phyloP scores from a whole-genome alignment of 225 moss, liverwort and hornwort species.

The Pleurozium schreberi region DNA sequence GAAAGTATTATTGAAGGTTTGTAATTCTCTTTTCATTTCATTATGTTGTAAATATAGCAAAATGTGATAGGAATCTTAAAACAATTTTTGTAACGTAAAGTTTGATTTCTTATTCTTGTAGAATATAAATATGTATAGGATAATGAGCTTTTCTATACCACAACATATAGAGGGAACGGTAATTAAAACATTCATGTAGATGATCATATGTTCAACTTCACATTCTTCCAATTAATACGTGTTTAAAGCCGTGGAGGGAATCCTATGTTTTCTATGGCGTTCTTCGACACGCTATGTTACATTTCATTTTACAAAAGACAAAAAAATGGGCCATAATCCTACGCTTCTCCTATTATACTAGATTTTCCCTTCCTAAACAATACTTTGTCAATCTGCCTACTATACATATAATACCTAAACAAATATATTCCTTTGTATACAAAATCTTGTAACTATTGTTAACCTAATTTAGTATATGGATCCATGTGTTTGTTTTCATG shows the following conservation, averaged over 20 bases:
- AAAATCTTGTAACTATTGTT: not conserved
- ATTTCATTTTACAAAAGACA: not conserved
- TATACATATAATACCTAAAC: not conserved
- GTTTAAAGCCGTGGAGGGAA: fast-evolving
- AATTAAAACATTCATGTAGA: not conserved
- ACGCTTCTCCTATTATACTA: not conserved
- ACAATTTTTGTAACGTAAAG: fast-evolving
- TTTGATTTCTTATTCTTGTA: not conserved
- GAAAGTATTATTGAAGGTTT: not conserved
- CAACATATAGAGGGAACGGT: too few species aligned
- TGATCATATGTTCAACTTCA: fast-evolving
- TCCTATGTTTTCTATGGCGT: fast-evolving
- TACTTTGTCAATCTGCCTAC: fast-evolving
- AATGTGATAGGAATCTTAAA: too few species aligned
- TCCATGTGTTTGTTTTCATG: fast-evolving
- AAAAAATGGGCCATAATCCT: not conserved
- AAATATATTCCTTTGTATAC: not conserved
- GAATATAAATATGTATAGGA: not conserved
- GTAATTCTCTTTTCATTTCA: too few species aligned
- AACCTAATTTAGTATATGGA: fast-evolving
- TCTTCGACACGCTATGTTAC: not conserved
- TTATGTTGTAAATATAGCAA: not conserved
- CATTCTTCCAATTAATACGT: not conserved
- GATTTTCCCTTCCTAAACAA: not conserved
- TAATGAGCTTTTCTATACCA: too few species aligned